phyloP scores from a whole-genome alignment of 2,329 filamentous ascomycete genomes.

The Penicillium sp. region DNA sequence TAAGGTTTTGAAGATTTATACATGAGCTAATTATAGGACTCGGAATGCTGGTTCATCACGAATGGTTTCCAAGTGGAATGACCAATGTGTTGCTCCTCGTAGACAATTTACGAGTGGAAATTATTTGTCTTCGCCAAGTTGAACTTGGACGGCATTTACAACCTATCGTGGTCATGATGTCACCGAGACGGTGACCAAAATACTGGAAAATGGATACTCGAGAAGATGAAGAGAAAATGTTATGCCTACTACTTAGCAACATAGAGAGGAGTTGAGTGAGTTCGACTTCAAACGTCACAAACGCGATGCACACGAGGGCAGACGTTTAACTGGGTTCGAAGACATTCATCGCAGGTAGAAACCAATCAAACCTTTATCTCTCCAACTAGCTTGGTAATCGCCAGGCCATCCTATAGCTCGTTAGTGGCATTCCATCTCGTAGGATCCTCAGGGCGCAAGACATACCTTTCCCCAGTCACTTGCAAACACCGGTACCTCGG shows the following conservation, averaged over 20 bases:
- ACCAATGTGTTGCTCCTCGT: neutral
- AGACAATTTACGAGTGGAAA: too few species aligned
- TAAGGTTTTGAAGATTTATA: neutral
- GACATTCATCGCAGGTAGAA: neutral
- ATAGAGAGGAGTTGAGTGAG: too few species aligned
- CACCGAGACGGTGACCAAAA: too few species aligned
- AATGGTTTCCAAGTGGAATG: neutral
- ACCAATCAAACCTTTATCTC: constrained; percentile 30
- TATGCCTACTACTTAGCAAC: too few species aligned
- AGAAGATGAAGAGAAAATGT: too few species aligned
- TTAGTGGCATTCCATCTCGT: constrained; percentile 8
- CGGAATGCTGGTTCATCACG: neutral
- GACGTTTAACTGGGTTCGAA: neutral
- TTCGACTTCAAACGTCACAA: neutral
- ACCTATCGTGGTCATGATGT: too few species aligned
- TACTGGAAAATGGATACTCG: too few species aligned
- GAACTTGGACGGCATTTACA: too few species aligned
- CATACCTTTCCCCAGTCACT: constrained; percentile 24
- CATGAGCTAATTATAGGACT: constrained; percentile 1
- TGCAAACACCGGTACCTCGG: constrained; percentile 19
- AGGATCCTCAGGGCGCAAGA: neutral
- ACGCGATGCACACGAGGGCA: neutral
- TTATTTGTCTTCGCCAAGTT: too few species aligned
- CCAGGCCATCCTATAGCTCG: constrained; percentile 20
- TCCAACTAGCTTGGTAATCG: constrained; percentile 19